A percentile compares a stretch with the other conserved stretches of the same genome.
phyloP scores from a whole-genome alignment of 345 rosid genomes.

The Eucalyptus brandiana region DNA sequence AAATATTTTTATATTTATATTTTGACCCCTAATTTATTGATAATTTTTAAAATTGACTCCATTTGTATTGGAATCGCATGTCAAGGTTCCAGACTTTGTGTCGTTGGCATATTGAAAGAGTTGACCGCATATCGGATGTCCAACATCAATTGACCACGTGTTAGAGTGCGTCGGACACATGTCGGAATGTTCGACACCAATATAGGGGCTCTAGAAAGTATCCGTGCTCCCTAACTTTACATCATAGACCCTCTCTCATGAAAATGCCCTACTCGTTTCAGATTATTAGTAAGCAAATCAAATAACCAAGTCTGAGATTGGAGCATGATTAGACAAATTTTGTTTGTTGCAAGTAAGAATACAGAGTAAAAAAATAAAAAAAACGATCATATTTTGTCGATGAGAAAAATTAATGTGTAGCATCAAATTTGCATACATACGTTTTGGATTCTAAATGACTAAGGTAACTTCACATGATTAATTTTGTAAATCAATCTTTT shows the following conservation, averaged over 20 bases:
- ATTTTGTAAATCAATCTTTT: background rate
- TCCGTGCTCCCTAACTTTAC: background rate
- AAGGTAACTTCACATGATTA: background rate
- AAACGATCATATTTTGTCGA: background rate
- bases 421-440: background rate
- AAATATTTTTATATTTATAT: too few relatives aligned
- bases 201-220: rapidly evolving
- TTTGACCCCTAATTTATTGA: too few relatives aligned
- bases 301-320: background rate
- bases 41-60: too few relatives aligned
- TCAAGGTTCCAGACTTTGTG: too few relatives aligned
- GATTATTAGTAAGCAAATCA: background rate
- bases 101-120: too few relatives aligned
- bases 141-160: too few relatives aligned
- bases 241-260: background rate
- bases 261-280: background rate
- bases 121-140: too few relatives aligned
- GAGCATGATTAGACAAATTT: background rate
- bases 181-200: too few relatives aligned
- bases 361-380: background rate
- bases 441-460: background rate
- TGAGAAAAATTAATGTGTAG: background rate
- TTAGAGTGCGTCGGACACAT: too few relatives aligned
- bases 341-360: background rate
- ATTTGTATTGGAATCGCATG: too few relatives aligned